phyloP scores from a whole-genome alignment of 2,329 filamentous ascomycete species.

The Metarhizium sp. region DNA sequence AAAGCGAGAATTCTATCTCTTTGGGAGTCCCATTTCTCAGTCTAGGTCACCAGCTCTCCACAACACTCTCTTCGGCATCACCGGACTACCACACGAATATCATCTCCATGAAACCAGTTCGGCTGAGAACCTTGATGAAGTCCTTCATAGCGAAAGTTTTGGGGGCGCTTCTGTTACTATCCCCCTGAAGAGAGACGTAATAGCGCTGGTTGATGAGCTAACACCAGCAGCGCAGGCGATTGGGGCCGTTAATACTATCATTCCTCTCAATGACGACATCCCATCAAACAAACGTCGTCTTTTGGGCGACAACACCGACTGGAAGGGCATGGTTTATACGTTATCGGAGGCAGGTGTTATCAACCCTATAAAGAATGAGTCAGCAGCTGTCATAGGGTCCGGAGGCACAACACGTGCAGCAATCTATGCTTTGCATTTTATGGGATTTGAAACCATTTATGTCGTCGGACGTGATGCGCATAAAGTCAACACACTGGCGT shows the following conservation, averaged over 20 bases:
- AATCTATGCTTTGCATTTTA: slow-evolving; percentile 75
- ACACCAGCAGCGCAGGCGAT: slow-evolving; percentile 72
- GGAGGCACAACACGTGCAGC: slow-evolving; percentile 89
- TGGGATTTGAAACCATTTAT: slow-evolving; percentile 81
- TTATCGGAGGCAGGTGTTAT: slow-evolving; percentile 60
- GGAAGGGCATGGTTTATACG: slow-evolving; percentile 79
- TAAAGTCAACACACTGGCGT: slow-evolving; percentile 58
- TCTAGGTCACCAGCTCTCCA: slow-evolving; percentile 85
- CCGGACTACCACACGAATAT: slow-evolving; percentile 82
- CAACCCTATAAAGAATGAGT: slow-evolving; percentile 20
- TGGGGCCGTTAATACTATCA: slow-evolving; percentile 90
- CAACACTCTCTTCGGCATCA: slow-evolving; percentile 69
- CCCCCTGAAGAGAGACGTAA: slow-evolving; percentile 83
- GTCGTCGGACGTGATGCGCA: slow-evolving; percentile 66
- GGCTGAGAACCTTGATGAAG: slow-evolving; percentile 47
- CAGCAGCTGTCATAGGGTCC: slow-evolving; percentile 77
- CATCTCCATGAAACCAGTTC: slow-evolving; percentile 62
- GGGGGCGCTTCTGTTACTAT: slow-evolving; percentile 95
- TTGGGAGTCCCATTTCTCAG: slow-evolving; percentile 73
- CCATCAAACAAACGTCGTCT: slow-evolving; percentile 42
- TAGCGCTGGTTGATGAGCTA: slow-evolving; percentile 69
- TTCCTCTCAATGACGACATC: slow-evolving; percentile 38
- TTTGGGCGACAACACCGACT: slow-evolving; percentile 90
- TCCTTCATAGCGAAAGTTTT: slow-evolving; percentile 66
- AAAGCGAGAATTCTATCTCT: slow-evolving; percentile 71